Evolutionary conservation across 1,284 basidiomycete genomes (phyloP).

Genomic region (Thelephora terrestris): DNA sequence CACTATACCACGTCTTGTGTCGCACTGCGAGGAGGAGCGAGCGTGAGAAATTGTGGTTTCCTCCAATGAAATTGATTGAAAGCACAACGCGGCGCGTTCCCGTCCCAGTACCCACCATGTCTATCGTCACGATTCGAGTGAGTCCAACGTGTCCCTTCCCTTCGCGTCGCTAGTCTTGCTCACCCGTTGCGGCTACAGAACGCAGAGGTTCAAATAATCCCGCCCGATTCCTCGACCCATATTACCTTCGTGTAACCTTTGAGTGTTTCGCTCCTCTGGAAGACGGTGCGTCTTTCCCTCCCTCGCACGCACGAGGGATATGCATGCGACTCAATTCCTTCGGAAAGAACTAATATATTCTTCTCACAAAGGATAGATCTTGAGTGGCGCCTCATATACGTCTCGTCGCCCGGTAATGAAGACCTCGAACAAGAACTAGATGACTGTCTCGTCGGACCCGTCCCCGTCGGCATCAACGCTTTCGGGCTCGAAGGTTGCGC

Average conservation of each 20-base stretch:
- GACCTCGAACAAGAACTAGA: constrained; percentile 94
- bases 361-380: constrained; percentile 50
- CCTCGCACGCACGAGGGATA: not conserved
- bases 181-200: constrained; percentile 33
- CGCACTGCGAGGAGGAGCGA: no score
- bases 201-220: constrained; percentile 88
- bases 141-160: constrained; percentile 11
- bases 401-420: no score
- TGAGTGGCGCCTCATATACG: constrained; percentile 97
- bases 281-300: constrained; percentile 56
- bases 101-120: constrained; percentile 28
- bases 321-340: not conserved
- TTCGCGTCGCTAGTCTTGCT: not conserved
- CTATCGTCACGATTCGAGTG: constrained; percentile 63
- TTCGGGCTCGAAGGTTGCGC: constrained; percentile 89
- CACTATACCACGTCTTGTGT: no score
- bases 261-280: constrained; percentile 91
- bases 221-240: constrained; percentile 85
- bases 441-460: constrained; percentile 91
- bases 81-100: no score
- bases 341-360: not conserved
- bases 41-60: no score
- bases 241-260: constrained; percentile 94
- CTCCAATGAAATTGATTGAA: no score
- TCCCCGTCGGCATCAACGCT: constrained; percentile 90